phyloP scores from a whole-genome alignment of 2,329 filamentous ascomycete genomes.

The Cercospora sp. region DNA sequence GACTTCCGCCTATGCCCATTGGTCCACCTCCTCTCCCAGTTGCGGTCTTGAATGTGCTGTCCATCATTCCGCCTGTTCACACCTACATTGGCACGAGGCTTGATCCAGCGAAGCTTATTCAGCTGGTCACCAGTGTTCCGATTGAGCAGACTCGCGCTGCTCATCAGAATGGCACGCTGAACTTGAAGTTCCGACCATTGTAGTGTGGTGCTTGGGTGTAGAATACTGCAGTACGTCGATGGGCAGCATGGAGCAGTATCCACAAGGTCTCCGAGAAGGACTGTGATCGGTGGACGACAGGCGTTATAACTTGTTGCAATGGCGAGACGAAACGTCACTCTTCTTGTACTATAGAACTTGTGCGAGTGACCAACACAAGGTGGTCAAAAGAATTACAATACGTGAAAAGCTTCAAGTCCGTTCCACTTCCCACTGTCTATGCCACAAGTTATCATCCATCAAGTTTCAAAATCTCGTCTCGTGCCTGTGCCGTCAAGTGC shows the following conservation, averaged over 20 bases:
- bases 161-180: slow-evolving; percentile 8
- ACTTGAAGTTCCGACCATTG: neutral
- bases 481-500: neutral
- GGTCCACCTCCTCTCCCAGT: slow-evolving; percentile 74
- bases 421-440: neutral
- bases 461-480: neutral
- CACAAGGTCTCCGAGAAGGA: neutral
- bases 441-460: neutral
- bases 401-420: neutral
- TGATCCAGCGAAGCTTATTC: slow-evolving; percentile 68
- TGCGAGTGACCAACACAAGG: neutral
- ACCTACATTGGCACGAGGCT: slow-evolving; percentile 68
- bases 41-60: slow-evolving; percentile 55
- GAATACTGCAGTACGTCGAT: neutral
- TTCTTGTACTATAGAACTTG: neutral
- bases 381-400: neutral
- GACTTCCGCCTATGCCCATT: slow-evolving; percentile 61
- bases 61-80: slow-evolving; percentile 65
- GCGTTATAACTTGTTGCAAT: neutral
- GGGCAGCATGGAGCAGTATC: neutral
- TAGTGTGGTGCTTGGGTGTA: neutral
- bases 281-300: neutral
- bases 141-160: slow-evolving; percentile 35
- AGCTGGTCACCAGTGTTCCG: slow-evolving; percentile 64
- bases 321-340: neutral